phyloP scores from a whole-genome alignment of 495 filamentous ascomycete genomes.

The Tuber microsphaerosporum region DNA sequence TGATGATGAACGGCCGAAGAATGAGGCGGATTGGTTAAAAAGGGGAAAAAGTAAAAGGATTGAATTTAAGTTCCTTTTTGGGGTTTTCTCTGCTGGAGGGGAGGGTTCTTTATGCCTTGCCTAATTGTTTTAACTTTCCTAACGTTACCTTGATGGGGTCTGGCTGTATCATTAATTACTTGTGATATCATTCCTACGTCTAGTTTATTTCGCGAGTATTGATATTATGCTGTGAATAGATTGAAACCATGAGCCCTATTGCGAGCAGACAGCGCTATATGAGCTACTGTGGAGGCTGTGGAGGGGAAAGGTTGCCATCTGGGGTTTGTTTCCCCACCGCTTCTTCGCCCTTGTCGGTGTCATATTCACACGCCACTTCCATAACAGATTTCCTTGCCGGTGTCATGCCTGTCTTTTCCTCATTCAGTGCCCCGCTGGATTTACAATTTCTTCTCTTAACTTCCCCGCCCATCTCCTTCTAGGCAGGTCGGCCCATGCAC shows the following conservation, averaged over 20 bases:
- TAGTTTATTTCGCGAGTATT: background rate
- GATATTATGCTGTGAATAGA: background rate
- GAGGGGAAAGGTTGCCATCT: background rate
- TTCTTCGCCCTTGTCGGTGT: background rate
- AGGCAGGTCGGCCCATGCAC: background rate
- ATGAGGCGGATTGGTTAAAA: background rate
- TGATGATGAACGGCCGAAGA: background rate
- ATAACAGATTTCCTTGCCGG: background rate
- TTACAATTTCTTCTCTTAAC: background rate
- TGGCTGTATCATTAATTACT: background rate
- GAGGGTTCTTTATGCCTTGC: background rate
- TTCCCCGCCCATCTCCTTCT: background rate
- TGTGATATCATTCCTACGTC: background rate
- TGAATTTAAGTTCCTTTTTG: conserved; percentile 1
- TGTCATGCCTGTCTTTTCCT: background rate
- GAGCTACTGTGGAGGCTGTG: background rate
- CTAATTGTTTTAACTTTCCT: background rate
- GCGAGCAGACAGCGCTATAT: background rate
- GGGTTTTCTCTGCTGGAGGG: background rate
- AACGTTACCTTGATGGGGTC: background rate
- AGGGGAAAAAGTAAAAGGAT: background rate
- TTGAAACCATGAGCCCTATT: background rate
- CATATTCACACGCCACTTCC: background rate
- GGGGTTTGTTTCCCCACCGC: background rate
- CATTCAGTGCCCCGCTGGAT: background rate